Conservation (phyloP, 768 basidiomycete genomes). For the Boletus rubescentipes region DNA sequence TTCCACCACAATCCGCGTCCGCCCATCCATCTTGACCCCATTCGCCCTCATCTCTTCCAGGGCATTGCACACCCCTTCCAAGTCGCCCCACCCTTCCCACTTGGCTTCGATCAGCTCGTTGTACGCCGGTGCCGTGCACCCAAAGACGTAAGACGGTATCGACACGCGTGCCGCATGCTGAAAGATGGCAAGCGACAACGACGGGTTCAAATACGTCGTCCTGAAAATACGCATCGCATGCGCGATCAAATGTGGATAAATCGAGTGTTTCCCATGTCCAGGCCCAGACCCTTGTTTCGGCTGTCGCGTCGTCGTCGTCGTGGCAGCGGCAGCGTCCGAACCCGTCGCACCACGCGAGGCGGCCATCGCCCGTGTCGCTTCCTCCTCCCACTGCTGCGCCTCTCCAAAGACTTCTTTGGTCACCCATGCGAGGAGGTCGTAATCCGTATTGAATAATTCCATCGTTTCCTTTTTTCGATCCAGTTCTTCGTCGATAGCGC, state of each 20-base stretch:
- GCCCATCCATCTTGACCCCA: conserved; percentile 62
- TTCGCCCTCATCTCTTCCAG: conserved; percentile 83
- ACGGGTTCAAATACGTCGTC: conserved; percentile 74
- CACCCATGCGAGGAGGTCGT: conserved; percentile 74
- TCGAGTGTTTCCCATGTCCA: conserved; percentile 57
- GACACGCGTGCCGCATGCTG: conserved; percentile 73
- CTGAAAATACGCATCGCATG: conserved; percentile 77
- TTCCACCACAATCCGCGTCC: conserved; percentile 63
- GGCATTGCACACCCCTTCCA: conserved; percentile 68
- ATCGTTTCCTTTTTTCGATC: conserved; percentile 76
- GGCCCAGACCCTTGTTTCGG: conserved; percentile 35
- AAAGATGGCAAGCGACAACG: conserved; percentile 82
- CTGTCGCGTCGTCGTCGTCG: too few species aligned
- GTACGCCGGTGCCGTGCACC: conserved; percentile 85
- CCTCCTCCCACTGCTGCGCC: conserved; percentile 49
- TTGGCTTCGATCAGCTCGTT: conserved; percentile 86
- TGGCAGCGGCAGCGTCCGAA: not conserved
- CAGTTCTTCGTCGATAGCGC: conserved; percentile 51
- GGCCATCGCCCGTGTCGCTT: conserved; percentile 40
- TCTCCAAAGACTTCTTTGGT: conserved; percentile 65
- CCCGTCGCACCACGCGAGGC: conserved; percentile 10
- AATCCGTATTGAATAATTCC: conserved; percentile 64
- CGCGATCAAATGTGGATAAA: conserved; percentile 76
- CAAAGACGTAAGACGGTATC: conserved; percentile 80
- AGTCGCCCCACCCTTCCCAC: conserved; percentile 83